Conservation (phyloP, 2,329 filamentous ascomycete species). For the Colletotrichum navitas region DNA sequence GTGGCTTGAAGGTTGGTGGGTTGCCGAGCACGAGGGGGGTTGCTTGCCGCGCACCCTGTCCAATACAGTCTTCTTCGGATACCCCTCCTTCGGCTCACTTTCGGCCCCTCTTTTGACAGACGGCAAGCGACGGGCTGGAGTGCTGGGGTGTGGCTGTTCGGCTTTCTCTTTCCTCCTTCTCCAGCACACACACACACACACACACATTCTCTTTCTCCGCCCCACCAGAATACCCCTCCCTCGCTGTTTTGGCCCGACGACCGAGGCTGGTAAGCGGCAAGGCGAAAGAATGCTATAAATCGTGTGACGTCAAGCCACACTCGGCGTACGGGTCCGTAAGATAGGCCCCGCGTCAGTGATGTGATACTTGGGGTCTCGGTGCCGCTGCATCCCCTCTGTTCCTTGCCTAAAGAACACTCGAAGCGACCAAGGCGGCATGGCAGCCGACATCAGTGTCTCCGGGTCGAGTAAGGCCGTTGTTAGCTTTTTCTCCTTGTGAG, state of each 20-base stretch:
- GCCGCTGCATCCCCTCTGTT: neutral
- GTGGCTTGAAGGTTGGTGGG: conserved; percentile 20
- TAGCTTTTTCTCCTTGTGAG: conserved; percentile 4
- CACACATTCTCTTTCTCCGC: neutral
- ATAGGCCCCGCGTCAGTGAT: neutral
- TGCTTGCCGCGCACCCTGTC: conserved; percentile 13
- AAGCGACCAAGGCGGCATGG: neutral
- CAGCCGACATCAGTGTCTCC: neutral
- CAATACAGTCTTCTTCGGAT: neutral
- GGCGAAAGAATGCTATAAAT: neutral
- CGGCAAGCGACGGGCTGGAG: neutral
- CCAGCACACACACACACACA: neutral
- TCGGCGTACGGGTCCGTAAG: neutral
- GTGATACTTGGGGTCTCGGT: neutral
- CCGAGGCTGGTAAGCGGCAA: conserved; percentile 24
- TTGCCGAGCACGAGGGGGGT: conserved; percentile 3
- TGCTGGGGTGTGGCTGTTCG: neutral
- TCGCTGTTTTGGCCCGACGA: conserved; percentile 19
- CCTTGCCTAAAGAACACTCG: neutral
- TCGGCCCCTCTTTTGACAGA: conserved; percentile 19
- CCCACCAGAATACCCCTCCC: conserved; percentile 9
- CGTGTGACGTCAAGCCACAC: too few relatives aligned
- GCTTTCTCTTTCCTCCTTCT: neutral
- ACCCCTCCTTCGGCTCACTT: conserved; percentile 14
- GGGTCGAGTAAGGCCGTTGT: conserved; percentile 5